phyloP scores from a whole-genome alignment of 495 filamentous ascomycete genomes.

The Penicillium antarcticum region DNA sequence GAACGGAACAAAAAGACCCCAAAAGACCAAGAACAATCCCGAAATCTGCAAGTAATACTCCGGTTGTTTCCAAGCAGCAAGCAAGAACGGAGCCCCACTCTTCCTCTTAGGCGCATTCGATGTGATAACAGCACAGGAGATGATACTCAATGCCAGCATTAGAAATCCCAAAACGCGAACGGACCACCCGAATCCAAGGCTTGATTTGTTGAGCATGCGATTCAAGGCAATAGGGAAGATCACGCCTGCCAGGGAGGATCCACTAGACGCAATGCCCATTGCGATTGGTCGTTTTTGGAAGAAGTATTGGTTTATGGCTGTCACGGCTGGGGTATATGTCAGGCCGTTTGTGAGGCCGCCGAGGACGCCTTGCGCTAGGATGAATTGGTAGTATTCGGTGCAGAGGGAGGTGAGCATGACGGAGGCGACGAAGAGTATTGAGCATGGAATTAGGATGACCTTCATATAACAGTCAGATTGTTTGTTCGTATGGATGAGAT shows the following conservation, averaged over 20 bases:
- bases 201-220: conserved; percentile 19
- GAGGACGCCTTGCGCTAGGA: conserved; percentile 53
- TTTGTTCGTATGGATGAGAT: background rate
- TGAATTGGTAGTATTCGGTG: conserved; percentile 54
- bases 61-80: conserved; percentile 8
- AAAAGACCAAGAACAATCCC: conserved; percentile 16
- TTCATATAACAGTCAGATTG: background rate
- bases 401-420: conserved; percentile 52
- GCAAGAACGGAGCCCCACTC: conserved; percentile 5
- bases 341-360: conserved; percentile 36
- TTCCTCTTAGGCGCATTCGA: conserved; percentile 10
- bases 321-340: conserved; percentile 28
- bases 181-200: conserved; percentile 56
- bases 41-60: conserved; percentile 12
- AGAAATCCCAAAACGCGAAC: conserved; percentile 63
- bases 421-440: conserved; percentile 24
- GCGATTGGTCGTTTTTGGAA: conserved; percentile 28
- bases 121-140: conserved; percentile 35
- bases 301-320: conserved; percentile 33
- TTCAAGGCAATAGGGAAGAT: conserved; percentile 27
- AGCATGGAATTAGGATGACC: conserved; percentile 9
- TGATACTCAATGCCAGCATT: conserved; percentile 40
- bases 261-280: conserved; percentile 32
- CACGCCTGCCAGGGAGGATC: conserved; percentile 33
- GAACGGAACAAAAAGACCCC: conserved; percentile 18